Conservation (phyloP, 352 stramenopile genomes). For the Phytopythium vexans region DNA sequence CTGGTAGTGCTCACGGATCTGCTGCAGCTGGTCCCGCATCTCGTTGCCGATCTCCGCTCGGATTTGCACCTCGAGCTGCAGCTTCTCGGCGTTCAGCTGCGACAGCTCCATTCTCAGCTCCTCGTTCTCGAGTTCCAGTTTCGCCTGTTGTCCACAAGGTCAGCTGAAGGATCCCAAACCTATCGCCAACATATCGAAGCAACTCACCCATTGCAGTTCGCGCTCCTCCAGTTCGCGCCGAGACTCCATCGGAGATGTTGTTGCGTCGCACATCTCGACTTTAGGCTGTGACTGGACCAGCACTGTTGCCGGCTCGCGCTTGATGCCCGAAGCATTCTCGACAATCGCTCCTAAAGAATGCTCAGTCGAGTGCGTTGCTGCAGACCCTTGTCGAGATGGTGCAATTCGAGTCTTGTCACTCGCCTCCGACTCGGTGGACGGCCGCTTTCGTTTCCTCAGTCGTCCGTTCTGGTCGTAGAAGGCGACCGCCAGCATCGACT, state of each 20-base stretch:
- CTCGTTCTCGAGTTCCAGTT: slow-evolving; percentile 63
- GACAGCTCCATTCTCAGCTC: slow-evolving; percentile 50
- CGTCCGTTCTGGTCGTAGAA: slow-evolving; percentile 55
- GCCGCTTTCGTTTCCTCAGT: slow-evolving; percentile 36
- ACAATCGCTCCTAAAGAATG: too few species aligned
- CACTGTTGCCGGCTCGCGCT: too few species aligned
- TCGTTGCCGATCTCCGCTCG: slow-evolving; percentile 65
- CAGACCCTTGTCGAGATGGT: too few species aligned
- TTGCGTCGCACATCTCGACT: slow-evolving; percentile 12
- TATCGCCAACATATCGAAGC: neutral
- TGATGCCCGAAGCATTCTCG: too few species aligned
- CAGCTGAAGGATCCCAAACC: slow-evolving; percentile 1
- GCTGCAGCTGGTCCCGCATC: slow-evolving; percentile 64
- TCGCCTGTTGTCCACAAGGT: slow-evolving; percentile 12
- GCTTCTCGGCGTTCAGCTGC: slow-evolving; percentile 46
- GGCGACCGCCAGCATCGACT: slow-evolving; percentile 22
- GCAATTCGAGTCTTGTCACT: neutral
- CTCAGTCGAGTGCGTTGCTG: too few species aligned
- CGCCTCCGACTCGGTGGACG: slow-evolving; percentile 16
- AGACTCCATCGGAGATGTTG: slow-evolving; percentile 30
- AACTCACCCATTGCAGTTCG: slow-evolving; percentile 23
- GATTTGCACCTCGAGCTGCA: slow-evolving; percentile 60
- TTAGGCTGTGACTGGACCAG: slow-evolving; percentile 3
- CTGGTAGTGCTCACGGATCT: slow-evolving; percentile 57
- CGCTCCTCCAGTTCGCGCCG: slow-evolving; percentile 19